Evolutionary conservation across 768 basidiomycete genomes (phyloP).

Genomic region (Lactarius indigo): DNA sequence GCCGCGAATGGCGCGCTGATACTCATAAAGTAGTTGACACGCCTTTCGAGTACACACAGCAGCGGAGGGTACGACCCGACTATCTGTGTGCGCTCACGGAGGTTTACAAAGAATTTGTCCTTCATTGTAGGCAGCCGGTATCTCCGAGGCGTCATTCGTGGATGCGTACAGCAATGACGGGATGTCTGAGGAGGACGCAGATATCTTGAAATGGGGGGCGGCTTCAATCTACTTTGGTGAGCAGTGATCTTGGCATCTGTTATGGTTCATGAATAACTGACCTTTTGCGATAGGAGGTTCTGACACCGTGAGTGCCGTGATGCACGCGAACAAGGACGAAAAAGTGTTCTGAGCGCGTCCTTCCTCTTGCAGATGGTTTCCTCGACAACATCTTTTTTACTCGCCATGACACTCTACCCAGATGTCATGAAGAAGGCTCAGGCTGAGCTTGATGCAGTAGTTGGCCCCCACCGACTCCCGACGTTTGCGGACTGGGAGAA

Average conservation of each 20-base stretch:
- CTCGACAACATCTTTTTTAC: slow-evolving; percentile 12
- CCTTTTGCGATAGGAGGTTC: slow-evolving; percentile 2
- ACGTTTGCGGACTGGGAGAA: slow-evolving; percentile 24
- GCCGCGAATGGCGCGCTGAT: slow-evolving; percentile 12
- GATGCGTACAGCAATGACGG: not conserved
- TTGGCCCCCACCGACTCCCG: slow-evolving; percentile 30
- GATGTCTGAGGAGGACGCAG: not conserved
- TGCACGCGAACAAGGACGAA: not conserved
- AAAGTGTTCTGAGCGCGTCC: not conserved
- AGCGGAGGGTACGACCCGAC: slow-evolving; percentile 17
- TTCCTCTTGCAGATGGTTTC: slow-evolving; percentile 12
- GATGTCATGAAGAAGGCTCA: slow-evolving; percentile 30
- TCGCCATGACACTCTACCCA: slow-evolving; percentile 30
- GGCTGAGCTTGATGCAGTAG: slow-evolving; percentile 29
- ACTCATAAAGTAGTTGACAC: slow-evolving; percentile 1
- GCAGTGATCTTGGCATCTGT: not conserved
- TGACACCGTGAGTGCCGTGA: not conserved
- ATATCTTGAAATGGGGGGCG: slow-evolving; percentile 12
- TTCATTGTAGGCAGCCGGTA: not conserved
- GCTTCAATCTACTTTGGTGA: slow-evolving; percentile 3
- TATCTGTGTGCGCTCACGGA: no score
- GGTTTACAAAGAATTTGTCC: not conserved
- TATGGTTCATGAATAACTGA: not conserved
- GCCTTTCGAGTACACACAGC: slow-evolving; percentile 17
- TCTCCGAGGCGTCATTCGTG: not conserved